Evolutionary conservation across 2,329 filamentous ascomycete species (phyloP).

Genomic region (Aspergillus udagawae): DNA sequence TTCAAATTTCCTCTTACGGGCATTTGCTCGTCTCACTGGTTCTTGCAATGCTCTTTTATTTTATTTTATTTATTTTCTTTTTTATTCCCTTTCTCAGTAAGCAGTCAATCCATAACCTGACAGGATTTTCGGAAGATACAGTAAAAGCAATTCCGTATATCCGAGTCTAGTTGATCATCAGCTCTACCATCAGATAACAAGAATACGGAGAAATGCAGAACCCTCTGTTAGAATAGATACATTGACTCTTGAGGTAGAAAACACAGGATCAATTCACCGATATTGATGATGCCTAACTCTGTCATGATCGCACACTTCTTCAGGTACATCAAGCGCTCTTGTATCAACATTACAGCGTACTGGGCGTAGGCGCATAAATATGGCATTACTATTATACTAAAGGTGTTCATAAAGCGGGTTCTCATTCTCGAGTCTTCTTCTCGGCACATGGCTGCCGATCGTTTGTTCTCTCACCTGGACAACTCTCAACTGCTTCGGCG

Average conservation of each 20-base stretch:
- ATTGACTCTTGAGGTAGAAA: neutral
- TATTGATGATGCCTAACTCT: neutral
- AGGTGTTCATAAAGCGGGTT: neutral
- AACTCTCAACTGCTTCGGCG: no score
- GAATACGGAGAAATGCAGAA: no score
- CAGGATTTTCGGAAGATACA: neutral
- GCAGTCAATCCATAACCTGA: neutral
- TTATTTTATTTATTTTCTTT: neutral
- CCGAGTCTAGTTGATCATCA: neutral
- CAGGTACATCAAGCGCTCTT: neutral
- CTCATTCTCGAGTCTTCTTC: neutral
- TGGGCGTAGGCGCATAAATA: neutral
- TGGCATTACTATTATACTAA: neutral
- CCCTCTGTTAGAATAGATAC: no score
- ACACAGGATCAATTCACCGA: neutral
- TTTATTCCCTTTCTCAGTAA: neutral
- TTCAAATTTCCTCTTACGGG: conserved; percentile 12
- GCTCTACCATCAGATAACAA: neutral
- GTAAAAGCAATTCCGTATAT: conserved; percentile 2
- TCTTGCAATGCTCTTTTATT: neutral
- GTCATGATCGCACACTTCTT: neutral
- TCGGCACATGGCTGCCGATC: neutral
- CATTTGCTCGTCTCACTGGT: neutral
- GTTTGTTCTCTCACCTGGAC: neutral
- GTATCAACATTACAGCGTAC: neutral